phyloP scores from a whole-genome alignment of 1,284 basidiomycete species.

The Rhodotorula sp. region DNA sequence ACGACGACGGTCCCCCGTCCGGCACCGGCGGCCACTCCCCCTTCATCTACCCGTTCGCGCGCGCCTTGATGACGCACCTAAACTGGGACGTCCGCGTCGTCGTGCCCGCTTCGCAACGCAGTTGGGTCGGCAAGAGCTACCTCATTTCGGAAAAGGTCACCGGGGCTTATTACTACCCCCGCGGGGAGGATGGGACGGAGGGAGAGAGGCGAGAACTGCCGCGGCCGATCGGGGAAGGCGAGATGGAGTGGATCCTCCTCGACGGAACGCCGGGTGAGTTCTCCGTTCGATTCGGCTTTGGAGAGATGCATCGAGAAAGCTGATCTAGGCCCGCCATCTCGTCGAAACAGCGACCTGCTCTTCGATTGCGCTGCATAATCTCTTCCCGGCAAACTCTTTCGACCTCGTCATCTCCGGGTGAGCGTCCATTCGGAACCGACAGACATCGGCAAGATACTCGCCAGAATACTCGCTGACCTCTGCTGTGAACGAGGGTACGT shows the following conservation, averaged over 20 bases:
- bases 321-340: conserved; percentile 50
- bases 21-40: conserved; percentile 67
- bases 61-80: conserved; percentile 60
- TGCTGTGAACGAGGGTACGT: too few relatives aligned
- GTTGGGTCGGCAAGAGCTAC: conserved; percentile 83
- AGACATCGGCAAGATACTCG: not conserved
- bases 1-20: conserved; percentile 78
- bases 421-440: not conserved
- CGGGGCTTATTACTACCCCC: conserved; percentile 61
- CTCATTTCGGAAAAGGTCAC: conserved; percentile 74
- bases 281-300: accelerated
- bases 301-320: too few relatives aligned
- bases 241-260: conserved; percentile 72
- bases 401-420: conserved; percentile 64
- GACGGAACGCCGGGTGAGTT: conserved; percentile 57
- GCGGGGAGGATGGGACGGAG: conserved; percentile 54
- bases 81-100: conserved; percentile 88
- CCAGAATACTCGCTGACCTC: not conserved
- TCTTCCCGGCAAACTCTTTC: conserved; percentile 71
- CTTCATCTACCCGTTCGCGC: conserved; percentile 76
- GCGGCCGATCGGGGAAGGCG: conserved; percentile 72
- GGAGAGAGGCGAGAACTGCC: conserved; percentile 66
- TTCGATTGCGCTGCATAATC: conserved; percentile 82
- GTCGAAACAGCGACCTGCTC: conserved; percentile 81
- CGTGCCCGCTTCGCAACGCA: conserved; percentile 81